Base-by-base conservation (phyloP, 306 rosid genomes). In the Quercus glauca region DNA sequence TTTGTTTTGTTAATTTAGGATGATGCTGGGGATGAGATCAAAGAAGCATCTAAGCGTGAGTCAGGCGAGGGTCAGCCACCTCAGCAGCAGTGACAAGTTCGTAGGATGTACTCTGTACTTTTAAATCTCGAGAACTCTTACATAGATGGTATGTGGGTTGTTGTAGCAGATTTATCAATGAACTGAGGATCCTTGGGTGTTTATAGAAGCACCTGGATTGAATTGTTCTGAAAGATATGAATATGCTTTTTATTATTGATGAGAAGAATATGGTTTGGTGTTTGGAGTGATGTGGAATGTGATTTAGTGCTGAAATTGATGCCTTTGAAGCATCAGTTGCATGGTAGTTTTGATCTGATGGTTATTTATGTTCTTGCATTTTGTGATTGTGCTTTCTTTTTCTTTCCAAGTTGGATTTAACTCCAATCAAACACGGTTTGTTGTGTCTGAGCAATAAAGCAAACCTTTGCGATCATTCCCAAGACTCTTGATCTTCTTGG, bases 11-110 rank as follows among this genome's bases (percentile, higher is more conserved):
- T 21, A 43, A 53, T 45, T 71, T 73, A 94, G 98, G 98, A 94
- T 73, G 98, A 94, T 18, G 92, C 97, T 15, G 98, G 97, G 13
- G 96, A 94, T 49, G 98, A 94, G 84, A 92, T 92, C 79, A 94
- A 94, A 91, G 98, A 94, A 82, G 86, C 98, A 70, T 83, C 98
- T 41, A 92, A 94, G 81, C 96, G 83, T 23, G 95, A 86, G 74
- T 76, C 97, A 6, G 90, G 76, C 23, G 97, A 92, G 25, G 85
- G 88, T 28, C 89, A 85, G 72, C 72, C 20, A 23, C 69, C 18
- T 8, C 72, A 49, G n/a, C 33, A 28, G 84, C 74, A 86, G 87
- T 91, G 79, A 80, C 31, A 28, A 55, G 65, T 82, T 81, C 65
- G 15, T 75, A 69, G 90, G 85, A 83, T 82, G 88, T 75, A 56